A percentile compares a stretch with the other conserved stretches of the same genome.
phyloP scores from a whole-genome alignment of 495 filamentous ascomycete species.

The Penicillium desertorum region DNA sequence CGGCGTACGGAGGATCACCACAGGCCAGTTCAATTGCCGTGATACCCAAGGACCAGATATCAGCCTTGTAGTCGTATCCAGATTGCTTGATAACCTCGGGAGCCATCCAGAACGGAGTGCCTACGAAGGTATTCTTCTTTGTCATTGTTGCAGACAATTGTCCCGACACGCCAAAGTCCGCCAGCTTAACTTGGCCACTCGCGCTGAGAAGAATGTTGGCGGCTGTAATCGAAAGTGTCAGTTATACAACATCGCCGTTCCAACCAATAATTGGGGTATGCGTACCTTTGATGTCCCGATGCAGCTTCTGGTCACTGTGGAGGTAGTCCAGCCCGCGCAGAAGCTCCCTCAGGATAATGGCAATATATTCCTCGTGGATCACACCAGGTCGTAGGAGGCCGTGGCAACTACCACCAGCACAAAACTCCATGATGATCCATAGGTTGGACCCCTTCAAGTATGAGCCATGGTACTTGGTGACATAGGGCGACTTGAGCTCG shows the following conservation, averaged over 20 bases:
- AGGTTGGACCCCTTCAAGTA: constrained; percentile 92
- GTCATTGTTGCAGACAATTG: constrained; percentile 99
- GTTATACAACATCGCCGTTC: neutral
- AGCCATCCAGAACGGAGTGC: constrained; percentile 99
- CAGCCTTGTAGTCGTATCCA: constrained; percentile 97
- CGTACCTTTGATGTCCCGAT: constrained; percentile 93
- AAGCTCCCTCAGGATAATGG: constrained; percentile 88
- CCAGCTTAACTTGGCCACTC: constrained; percentile 93
- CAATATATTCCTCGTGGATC: constrained; percentile 92
- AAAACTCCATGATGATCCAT: constrained; percentile 98
- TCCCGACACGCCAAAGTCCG: constrained; percentile 95
- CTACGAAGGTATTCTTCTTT: constrained; percentile 98
- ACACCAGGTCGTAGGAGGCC: constrained; percentile 88
- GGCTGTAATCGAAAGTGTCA: constrained; percentile 51
- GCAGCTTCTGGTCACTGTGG: constrained; percentile 91
- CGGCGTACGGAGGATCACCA: constrained; percentile 92
- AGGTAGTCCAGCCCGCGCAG: constrained; percentile 89
- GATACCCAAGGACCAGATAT: constrained; percentile 99
- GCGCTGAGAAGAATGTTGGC: constrained; percentile 85
- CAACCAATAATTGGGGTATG: neutral
- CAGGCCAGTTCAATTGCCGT: constrained; percentile 91
- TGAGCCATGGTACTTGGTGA: constrained; percentile 95
- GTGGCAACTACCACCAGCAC: constrained; percentile 86
- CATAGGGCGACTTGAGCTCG: constrained; percentile 87
- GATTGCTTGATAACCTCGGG: constrained; percentile 98